A percentile compares a stretch with the other conserved stretches of the same genome.
phyloP scores from a whole-genome alignment of 2,329 filamentous ascomycete genomes.

The Apiospora malaysiana region DNA sequence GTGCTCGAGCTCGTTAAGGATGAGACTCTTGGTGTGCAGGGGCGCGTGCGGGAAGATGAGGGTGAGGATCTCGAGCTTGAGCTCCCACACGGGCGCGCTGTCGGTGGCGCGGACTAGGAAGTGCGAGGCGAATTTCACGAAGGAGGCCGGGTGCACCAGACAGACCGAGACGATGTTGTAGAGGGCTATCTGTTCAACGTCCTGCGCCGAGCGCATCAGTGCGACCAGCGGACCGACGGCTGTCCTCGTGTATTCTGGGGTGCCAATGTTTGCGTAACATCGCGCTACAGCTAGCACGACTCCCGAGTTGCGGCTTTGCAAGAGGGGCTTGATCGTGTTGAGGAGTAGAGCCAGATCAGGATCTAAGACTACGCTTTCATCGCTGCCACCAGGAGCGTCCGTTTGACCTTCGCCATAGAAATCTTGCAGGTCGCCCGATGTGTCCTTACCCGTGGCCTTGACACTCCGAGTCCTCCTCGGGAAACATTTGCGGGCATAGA shows the following conservation, averaged over 20 bases:
- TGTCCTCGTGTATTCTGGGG: conserved; percentile 73
- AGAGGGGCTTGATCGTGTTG: conserved; percentile 78
- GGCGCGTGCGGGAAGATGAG: conserved; percentile 87
- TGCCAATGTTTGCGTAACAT: conserved; percentile 85
- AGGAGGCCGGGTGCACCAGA: conserved; percentile 75
- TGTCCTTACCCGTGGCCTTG: conserved; percentile 47
- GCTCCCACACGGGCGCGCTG: conserved; percentile 79
- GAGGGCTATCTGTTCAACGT: conserved; percentile 87
- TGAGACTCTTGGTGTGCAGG: conserved; percentile 78
- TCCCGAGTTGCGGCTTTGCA: conserved; percentile 91
- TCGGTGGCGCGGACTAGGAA: conserved; percentile 87
- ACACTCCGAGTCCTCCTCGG: conserved; percentile 69
- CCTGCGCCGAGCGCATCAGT: conserved; percentile 80
- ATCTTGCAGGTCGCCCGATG: conserved; percentile 60
- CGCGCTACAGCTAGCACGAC: conserved; percentile 88
- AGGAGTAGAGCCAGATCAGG: conserved; percentile 84
- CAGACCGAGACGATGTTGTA: conserved; percentile 97
- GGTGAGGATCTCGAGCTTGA: conserved; percentile 91
- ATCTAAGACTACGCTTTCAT: conserved; percentile 71
- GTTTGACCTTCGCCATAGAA: conserved; percentile 77
- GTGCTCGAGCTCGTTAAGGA: conserved; percentile 92
- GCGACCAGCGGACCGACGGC: conserved; percentile 87
- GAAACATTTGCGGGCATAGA: conserved; percentile 88
- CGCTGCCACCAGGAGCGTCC: conserved; percentile 48
- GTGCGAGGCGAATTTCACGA: conserved; percentile 86